phyloP scores from a whole-genome alignment of 1,284 basidiomycete species.

The Amylostereum areolatum region DNA sequence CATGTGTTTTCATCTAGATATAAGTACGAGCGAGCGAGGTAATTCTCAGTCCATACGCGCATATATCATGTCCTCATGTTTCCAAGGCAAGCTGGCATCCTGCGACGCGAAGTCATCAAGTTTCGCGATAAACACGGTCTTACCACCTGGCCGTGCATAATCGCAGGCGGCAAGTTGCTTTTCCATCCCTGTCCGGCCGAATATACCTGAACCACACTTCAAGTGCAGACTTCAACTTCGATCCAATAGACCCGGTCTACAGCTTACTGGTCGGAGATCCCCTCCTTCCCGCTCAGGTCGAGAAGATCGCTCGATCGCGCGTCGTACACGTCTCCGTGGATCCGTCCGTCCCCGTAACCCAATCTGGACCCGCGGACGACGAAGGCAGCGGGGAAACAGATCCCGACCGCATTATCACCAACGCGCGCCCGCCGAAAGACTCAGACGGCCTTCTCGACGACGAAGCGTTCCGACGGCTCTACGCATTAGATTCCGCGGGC shows the following conservation, averaged over 20 bases:
- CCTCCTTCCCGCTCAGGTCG: slow-evolving; percentile 48
- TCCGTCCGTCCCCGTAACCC: slow-evolving; percentile 36
- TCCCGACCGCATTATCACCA: slow-evolving; percentile 71
- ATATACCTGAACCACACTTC: slow-evolving; percentile 2
- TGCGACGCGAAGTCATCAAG: slow-evolving; percentile 59
- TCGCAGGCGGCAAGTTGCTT: slow-evolving; percentile 68
- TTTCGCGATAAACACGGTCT: slow-evolving; percentile 49
- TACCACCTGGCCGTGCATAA: slow-evolving; percentile 67
- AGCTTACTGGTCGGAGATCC: slow-evolving; percentile 66
- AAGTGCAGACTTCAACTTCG: slow-evolving; percentile 83
- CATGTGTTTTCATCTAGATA: slow-evolving; percentile 43
- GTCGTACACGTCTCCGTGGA: slow-evolving; percentile 84
- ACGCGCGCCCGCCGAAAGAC: slow-evolving; percentile 57
- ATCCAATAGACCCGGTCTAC: slow-evolving; percentile 83
- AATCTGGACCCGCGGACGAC: slow-evolving; percentile 27
- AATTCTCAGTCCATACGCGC: slow-evolving; percentile 3
- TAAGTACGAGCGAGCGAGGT: slow-evolving; percentile 85
- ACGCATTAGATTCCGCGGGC: slow-evolving; percentile 26
- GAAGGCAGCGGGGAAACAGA: slow-evolving; percentile 47
- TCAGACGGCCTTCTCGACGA: slow-evolving; percentile 71
- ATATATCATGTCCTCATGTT: background rate
- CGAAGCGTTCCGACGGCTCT: slow-evolving; percentile 55
- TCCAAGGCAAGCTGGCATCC: slow-evolving; percentile 59
- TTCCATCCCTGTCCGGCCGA: slow-evolving; percentile 1
- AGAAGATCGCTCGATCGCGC: slow-evolving; percentile 56